Evolutionary conservation across 352 stramenopile genomes (phyloP), one percentile per base, ranked within the genome.

Genomic region (Pythium periplocum): DNA sequence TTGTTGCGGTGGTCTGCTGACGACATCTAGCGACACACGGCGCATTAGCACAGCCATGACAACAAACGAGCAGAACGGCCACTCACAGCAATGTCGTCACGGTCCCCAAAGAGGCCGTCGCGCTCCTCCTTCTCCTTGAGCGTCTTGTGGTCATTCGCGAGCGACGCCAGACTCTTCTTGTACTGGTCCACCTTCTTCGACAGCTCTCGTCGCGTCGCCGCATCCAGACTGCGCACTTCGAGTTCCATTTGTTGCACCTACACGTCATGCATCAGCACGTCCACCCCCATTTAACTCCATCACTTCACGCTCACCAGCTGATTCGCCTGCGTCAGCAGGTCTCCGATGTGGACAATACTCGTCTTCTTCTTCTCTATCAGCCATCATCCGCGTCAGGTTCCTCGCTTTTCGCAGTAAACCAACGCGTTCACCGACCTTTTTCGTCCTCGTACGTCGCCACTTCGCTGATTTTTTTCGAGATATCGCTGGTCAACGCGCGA

Each of bases 111-210:
- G 35, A 94, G 73, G 30, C 84, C 84, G 52, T 90, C 75, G 17
- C 83, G 75, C 51, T 94, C 84, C 53, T 93, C 84, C 46, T 90
- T 90, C 30, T 90, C 84, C 8, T 78, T 73, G 47, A 93, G 91
- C 58, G 68, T 76, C 66, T 86, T 93, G 57, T 90, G 78, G 40
- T 94, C 84, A 4, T 78, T 73, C 7, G 73, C 71, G n/a, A 94
- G 63, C 38, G 82, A 90, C n/a, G 75, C 80, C 45, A 94, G 62
- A 39, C 80, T 93, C 62, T 94, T 94, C 60, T 90, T 91, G 76
- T 94, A 94, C 66, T 94, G 84, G 52, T 92, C 82, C 38, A 94
- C 82, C 49, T 94, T 94, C 68, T 94, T 94, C 12, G 78, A 90
- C 31, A 94, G 70, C 57, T 94, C 84, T n/a, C 80, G 79, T 12